Conservation (phyloP, 805 yeast genomes). For the Hanseniaspora osmophila region DNA sequence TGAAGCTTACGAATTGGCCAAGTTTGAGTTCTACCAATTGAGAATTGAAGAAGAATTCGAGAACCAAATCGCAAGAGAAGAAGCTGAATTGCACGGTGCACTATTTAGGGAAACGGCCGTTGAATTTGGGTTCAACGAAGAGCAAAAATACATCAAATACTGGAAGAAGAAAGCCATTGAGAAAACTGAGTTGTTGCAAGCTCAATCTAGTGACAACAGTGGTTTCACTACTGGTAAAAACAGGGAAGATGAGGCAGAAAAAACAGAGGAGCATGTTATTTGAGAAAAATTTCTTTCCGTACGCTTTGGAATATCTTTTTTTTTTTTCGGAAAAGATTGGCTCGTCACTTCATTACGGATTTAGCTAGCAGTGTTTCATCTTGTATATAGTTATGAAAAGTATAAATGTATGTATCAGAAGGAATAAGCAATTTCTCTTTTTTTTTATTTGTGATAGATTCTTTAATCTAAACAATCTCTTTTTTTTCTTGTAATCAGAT, state of each 20-base stretch:
- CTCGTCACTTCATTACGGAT: no score
- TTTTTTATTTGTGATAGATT: no score
- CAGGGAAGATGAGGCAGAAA: conserved; percentile 3
- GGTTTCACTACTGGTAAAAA: conserved; percentile 10
- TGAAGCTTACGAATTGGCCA: conserved; percentile 73
- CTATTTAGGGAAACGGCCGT: conserved; percentile 47
- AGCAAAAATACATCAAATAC: conserved; percentile 51
- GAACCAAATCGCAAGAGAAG: conserved; percentile 61
- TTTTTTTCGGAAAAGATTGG: neutral
- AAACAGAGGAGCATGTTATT: conserved; percentile 2
- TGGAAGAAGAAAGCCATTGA: conserved; percentile 65
- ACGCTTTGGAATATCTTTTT: neutral
- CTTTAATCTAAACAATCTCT: no score
- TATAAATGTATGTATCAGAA: neutral
- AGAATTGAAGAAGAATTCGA: conserved; percentile 76
- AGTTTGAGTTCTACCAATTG: conserved; percentile 75
- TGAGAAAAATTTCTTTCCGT: neutral
- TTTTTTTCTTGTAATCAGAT: conserved; percentile 23
- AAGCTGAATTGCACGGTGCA: conserved; percentile 75
- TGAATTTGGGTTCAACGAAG: conserved; percentile 56
- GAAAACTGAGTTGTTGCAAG: conserved; percentile 42
- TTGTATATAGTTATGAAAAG: neutral
- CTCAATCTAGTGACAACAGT: conserved; percentile 20
- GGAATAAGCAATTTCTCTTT: no score
- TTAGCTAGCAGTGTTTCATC: no score